phyloP scores from a whole-genome alignment of 2,329 filamentous ascomycete species.

The Sphaerulina musiva region DNA sequence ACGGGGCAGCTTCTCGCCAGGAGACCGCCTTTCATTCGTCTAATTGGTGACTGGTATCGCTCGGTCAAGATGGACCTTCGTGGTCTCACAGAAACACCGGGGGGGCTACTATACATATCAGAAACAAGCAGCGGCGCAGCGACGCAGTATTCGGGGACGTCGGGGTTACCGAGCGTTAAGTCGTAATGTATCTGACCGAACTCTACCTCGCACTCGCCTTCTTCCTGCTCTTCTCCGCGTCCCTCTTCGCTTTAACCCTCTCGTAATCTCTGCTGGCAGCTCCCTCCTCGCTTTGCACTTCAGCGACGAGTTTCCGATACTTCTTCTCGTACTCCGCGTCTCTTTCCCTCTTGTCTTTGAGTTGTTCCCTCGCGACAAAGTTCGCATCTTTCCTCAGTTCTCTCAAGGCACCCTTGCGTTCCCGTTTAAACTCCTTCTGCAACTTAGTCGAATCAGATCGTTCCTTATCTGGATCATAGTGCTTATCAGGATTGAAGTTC shows the following conservation, averaged over 20 bases:
- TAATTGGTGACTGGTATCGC: too few species aligned
- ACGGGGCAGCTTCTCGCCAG: too few species aligned
- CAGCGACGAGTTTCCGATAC: conserved; percentile 81
- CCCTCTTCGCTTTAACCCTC: conserved; percentile 19
- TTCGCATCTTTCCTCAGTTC: conserved; percentile 92
- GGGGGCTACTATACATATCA: too few species aligned
- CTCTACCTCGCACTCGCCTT: neutral
- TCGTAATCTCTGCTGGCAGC: conserved; percentile 17
- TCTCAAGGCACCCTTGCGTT: conserved; percentile 88
- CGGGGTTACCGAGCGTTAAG: too few species aligned
- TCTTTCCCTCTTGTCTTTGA: conserved; percentile 86
- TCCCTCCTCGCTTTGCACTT: conserved; percentile 60
- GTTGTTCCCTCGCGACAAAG: conserved; percentile 84
- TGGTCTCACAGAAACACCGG: too few species aligned
- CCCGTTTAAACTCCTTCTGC: conserved; percentile 84
- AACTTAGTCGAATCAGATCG: conserved; percentile 79
- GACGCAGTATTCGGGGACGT: too few species aligned
- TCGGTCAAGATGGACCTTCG: too few species aligned
- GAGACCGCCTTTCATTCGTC: too few species aligned
- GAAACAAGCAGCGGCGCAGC: too few species aligned
- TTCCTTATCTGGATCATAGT: conserved; percentile 93
- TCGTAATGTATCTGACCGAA: too few species aligned
- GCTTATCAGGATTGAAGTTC: conserved; percentile 84
- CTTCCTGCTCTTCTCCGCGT: conserved; percentile 12
- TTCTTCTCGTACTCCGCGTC: conserved; percentile 95